Evolutionary conservation across 2,329 filamentous ascomycete genomes (phyloP).

Genomic region (Diplodia seriata): DNA sequence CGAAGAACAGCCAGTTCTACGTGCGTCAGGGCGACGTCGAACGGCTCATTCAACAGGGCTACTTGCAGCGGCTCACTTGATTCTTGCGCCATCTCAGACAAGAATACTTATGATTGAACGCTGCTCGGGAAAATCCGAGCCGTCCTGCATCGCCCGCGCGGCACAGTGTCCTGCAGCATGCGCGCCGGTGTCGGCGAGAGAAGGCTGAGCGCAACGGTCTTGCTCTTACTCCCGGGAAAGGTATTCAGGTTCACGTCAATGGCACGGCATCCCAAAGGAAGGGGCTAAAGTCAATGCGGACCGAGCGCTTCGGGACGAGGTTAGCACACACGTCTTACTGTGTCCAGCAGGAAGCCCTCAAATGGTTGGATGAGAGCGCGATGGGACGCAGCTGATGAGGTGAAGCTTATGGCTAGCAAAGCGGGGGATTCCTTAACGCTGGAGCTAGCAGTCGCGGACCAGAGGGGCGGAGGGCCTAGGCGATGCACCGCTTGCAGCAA

Average conservation of each 20-base stretch:
- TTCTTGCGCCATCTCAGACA: neutral
- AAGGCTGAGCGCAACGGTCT: neutral
- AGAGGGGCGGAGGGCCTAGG: neutral
- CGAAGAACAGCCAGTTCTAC: conserved; percentile 98
- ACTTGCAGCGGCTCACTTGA: conserved; percentile 77
- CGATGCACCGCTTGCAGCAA: neutral
- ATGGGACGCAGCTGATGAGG: conserved; percentile 12
- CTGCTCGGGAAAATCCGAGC: neutral
- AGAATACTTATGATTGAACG: neutral
- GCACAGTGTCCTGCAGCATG: neutral
- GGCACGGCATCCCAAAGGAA: neutral
- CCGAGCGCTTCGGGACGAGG: conserved; percentile 3
- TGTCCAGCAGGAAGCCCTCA: too few relatives aligned
- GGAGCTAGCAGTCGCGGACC: neutral
- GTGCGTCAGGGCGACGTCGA: conserved; percentile 96
- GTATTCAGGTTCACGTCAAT: conserved; percentile 10
- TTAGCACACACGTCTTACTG: neutral
- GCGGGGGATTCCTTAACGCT: neutral
- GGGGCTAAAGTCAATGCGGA: neutral
- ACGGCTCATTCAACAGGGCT: conserved; percentile 90
- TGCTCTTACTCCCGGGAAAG: neutral
- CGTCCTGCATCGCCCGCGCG: neutral
- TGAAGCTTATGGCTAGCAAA: conserved; percentile 2
- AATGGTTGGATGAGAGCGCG: neutral
- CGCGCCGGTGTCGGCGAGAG: conserved; percentile 7